Evolutionary conservation across 805 yeast species (phyloP), one percentile per base, ranked within the genome.

Genomic region (Suhomyces vadensis): DNA sequence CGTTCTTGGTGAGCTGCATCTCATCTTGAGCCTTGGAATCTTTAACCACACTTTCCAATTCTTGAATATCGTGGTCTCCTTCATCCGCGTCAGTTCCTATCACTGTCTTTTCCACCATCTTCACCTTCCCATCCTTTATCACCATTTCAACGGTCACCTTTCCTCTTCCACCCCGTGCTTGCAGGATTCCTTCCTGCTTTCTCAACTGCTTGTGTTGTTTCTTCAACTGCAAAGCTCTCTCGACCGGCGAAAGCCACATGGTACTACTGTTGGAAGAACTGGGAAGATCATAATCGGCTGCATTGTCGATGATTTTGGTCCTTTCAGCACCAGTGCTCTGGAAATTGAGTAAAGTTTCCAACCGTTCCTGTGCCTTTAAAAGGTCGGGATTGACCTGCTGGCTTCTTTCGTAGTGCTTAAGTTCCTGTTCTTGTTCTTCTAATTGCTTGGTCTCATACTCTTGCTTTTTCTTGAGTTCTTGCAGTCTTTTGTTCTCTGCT

Each of bases 261-360:
- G 79, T 84, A 31, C 75, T 56, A 4, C 25, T 19, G 21, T 19
- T 16, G 0, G 76, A 65, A 2, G 58, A 47, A 2, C 70, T 69
- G 0, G 88, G 79, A 43, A 83, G 64, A 39, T 87, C 95, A 60
- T 79, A 88, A 60, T 94, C 99, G 4, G 95, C 81, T 0, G 95
- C 97, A 58, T 88, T 84, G 60, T 94, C 99, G 31, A 95, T 91
- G 50, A 94, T 89, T 53, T 80, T 81, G 0, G 99, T 94, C 60
- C 99, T 75, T 61, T 89, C 95, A 1, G 91, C 87, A 5, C 95
- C 87, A 13, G 91, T 82, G 2, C 79, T 87, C 61, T 94, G 99
- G 62, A 83, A 94, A 49, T 81, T 77, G 35, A 94, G 69, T 38
- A 94, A 67, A 24, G 80, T 84, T 24, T 87, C 87, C 39, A 94